Conservation (phyloP, 495 filamentous ascomycete genomes). For the Tuber umbilicatum region DNA sequence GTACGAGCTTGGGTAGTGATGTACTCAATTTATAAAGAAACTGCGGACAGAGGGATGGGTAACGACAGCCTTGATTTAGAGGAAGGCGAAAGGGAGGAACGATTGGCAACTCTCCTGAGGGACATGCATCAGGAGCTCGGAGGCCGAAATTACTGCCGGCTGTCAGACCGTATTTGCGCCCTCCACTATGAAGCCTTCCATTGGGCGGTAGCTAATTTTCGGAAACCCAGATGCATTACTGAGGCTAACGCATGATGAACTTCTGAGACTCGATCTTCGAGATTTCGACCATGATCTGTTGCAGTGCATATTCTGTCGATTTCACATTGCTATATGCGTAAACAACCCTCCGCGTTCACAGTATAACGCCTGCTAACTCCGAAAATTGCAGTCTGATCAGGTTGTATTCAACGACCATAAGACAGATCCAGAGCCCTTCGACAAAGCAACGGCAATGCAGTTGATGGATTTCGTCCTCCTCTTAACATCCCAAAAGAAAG, state of each 20-base stretch:
- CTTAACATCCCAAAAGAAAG: slow-evolving; percentile 73
- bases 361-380: slow-evolving; percentile 24
- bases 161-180: slow-evolving; percentile 47
- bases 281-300: slow-evolving; percentile 39
- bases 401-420: slow-evolving; percentile 45
- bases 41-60: slow-evolving; percentile 32
- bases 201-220: slow-evolving; percentile 10
- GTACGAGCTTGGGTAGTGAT: slow-evolving; percentile 79
- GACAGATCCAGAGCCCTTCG: slow-evolving; percentile 58
- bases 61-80: slow-evolving; percentile 12
- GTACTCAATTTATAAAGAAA: slow-evolving; percentile 44
- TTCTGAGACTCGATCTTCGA: slow-evolving; percentile 50
- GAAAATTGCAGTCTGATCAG: slow-evolving; percentile 40
- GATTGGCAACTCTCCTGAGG: slow-evolving; percentile 31
- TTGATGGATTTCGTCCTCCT: slow-evolving; percentile 75
- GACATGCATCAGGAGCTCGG: slow-evolving; percentile 82
- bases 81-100: slow-evolving; percentile 29
- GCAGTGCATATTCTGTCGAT: slow-evolving; percentile 39
- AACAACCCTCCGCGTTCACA: not conserved
- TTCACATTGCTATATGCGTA: slow-evolving; percentile 39
- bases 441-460: slow-evolving; percentile 65
- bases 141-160: slow-evolving; percentile 74
- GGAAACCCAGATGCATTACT: slow-evolving; percentile 65
- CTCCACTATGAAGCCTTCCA: not conserved
- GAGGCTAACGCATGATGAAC: slow-evolving; percentile 78